phyloP scores from a whole-genome alignment of 257 asterid genomes.

The Solanum medicagineum region DNA sequence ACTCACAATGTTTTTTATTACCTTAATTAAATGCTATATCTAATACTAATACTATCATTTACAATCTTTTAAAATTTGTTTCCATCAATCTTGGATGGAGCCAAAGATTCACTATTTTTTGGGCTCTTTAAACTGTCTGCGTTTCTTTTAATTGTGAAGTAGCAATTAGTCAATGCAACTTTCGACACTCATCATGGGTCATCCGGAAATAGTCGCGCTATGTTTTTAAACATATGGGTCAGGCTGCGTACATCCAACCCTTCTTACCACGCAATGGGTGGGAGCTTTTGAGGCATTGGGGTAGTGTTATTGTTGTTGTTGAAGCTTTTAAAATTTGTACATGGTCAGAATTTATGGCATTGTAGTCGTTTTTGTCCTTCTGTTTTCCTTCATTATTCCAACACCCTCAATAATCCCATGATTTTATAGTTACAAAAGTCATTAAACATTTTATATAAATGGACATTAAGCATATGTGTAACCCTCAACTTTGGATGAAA shows the following conservation, averaged over 20 bases:
- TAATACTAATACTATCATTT: not conserved
- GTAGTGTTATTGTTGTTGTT: no score
- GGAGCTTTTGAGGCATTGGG: no score
- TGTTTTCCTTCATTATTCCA: not conserved
- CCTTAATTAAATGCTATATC: not conserved
- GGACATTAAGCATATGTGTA: not conserved
- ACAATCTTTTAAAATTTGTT: not conserved
- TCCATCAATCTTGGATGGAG: no score
- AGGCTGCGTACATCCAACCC: no score
- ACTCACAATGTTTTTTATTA: not conserved
- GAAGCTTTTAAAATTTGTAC: not conserved
- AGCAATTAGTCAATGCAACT: no score
- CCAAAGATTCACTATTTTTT: no score
- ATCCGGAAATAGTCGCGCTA: no score
- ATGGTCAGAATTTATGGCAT: not conserved
- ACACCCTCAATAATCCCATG: not conserved
- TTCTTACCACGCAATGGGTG: no score
- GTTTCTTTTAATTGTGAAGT: no score
- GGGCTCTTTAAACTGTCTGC: no score
- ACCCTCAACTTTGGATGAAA: not conserved
- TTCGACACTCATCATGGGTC: no score
- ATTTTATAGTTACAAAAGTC: not conserved
- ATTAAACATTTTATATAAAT: not conserved
- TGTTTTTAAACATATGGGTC: no score
- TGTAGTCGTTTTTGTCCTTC: not conserved